These are phyloP conservation scores for Gossypium schwendimanii DNA, from an alignment of 441 rosid genomes.

Conservation along the genomic window DNA sequence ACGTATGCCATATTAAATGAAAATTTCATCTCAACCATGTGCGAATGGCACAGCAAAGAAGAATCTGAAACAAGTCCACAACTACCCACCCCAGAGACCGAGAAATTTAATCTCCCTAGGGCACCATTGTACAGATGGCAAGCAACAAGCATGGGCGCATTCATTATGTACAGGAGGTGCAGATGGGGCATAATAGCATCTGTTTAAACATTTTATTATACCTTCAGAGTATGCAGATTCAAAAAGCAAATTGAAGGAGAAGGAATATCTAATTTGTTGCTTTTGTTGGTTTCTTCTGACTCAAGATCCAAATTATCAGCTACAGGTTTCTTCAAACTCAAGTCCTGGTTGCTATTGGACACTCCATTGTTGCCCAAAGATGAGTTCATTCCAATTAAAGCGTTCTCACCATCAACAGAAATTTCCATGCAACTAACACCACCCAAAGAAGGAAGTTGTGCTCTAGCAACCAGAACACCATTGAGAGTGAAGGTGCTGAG, in stretches of 20 bases:
- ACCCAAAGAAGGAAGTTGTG: slow-evolving; percentile 61
- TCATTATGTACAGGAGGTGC: not conserved
- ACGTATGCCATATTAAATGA: not conserved
- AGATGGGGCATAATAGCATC: not conserved
- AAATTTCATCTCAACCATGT: not conserved
- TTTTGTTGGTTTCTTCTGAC: slow-evolving; percentile 33
- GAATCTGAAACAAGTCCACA: not conserved
- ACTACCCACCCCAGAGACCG: not conserved
- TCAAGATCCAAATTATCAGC: slow-evolving; percentile 29
- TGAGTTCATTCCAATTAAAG: slow-evolving; percentile 69
- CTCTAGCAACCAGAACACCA: slow-evolving; percentile 59
- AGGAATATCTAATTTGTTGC: slow-evolving; percentile 49
- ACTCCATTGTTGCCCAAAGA: slow-evolving; percentile 26
- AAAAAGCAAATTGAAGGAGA: slow-evolving; percentile 82
- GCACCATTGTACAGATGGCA: not conserved
- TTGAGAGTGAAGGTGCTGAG: slow-evolving; percentile 73
- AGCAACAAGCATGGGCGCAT: slow-evolving; percentile 1
- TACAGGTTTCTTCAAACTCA: slow-evolving; percentile 18
- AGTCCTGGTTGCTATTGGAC: slow-evolving; percentile 15
- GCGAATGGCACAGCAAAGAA: not conserved
- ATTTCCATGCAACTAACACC: slow-evolving; percentile 79
- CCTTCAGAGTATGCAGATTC: slow-evolving; percentile 75
- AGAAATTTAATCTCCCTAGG: not conserved
- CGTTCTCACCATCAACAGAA: slow-evolving; percentile 70
- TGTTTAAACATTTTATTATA: slow-evolving; percentile 24